phyloP scores from a whole-genome alignment of 2,329 filamentous ascomycete genomes.

The Aureobasidium sp. region DNA sequence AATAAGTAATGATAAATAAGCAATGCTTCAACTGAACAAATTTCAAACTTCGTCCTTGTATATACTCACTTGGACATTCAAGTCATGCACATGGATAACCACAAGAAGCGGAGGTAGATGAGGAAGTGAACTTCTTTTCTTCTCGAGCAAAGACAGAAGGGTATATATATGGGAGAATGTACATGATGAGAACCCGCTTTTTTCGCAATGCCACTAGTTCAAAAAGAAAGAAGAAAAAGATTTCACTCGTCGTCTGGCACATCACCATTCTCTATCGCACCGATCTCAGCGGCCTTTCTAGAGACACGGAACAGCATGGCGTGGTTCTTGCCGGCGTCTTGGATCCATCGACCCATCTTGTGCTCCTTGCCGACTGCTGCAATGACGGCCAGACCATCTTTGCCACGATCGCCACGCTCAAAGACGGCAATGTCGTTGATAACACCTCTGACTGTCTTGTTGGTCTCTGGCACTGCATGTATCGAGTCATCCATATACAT shows the following conservation, averaged over 20 bases:
- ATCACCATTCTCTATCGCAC: neutral
- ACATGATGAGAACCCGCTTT: slow-evolving; percentile 8
- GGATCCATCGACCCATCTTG: slow-evolving; percentile 75
- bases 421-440: slow-evolving; percentile 85
- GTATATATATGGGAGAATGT: slow-evolving; percentile 8
- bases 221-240: neutral
- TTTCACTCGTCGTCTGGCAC: slow-evolving; percentile 1
- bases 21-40: too few species aligned
- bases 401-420: slow-evolving; percentile 71
- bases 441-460: slow-evolving; percentile 56
- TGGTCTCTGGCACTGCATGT: slow-evolving; percentile 18
- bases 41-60: too few species aligned
- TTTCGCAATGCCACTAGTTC: slow-evolving; percentile 4
- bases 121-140: neutral
- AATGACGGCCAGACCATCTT: slow-evolving; percentile 69
- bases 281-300: slow-evolving; percentile 18
- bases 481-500: slow-evolving; percentile 10
- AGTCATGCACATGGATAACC: too few species aligned
- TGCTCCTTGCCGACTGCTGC: slow-evolving; percentile 84
- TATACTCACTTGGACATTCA: too few species aligned
- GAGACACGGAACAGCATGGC: slow-evolving; percentile 83
- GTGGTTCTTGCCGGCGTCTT: slow-evolving; percentile 64
- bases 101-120: neutral
- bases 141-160: neutral
- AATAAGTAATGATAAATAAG: neutral